These are phyloP conservation scores for Populus euphratica DNA, from an alignment of 345 rosid genomes.

Conservation along the genomic window DNA sequence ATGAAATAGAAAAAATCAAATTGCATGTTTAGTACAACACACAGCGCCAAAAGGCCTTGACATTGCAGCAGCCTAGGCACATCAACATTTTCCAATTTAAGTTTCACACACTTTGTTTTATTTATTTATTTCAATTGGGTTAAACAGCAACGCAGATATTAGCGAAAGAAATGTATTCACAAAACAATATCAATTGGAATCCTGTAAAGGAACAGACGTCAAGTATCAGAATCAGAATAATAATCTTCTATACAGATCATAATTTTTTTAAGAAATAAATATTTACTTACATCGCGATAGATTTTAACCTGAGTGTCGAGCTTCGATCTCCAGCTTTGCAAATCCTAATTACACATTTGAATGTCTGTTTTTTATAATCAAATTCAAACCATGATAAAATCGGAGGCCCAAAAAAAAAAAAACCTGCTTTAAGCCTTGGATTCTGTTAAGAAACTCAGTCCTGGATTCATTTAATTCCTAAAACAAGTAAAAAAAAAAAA, in stretches of 20 bases:
- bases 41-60: too few relatives aligned
- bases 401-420: neutral
- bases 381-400: neutral
- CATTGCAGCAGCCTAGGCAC: too few relatives aligned
- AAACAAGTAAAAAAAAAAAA: neutral
- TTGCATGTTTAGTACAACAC: too few relatives aligned
- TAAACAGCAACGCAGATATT: too few relatives aligned
- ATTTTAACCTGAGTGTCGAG: constrained; percentile 84
- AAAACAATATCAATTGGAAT: too few relatives aligned
- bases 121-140: too few relatives aligned
- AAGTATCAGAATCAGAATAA: too few relatives aligned
- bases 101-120: too few relatives aligned
- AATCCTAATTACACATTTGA: constrained; percentile 49
- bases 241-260: neutral
- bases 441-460: constrained; percentile 68
- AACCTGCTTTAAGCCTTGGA: constrained; percentile 88
- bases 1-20: too few relatives aligned
- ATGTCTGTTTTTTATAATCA: neutral
- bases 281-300: constrained; percentile 61
- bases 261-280: neutral
- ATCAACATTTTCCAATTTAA: too few relatives aligned
- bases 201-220: too few relatives aligned
- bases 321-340: constrained; percentile 92
- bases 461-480: constrained; percentile 90
- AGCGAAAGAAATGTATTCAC: too few relatives aligned